Conservation (phyloP, 768 basidiomycete genomes). For the Boletus huronensis region DNA sequence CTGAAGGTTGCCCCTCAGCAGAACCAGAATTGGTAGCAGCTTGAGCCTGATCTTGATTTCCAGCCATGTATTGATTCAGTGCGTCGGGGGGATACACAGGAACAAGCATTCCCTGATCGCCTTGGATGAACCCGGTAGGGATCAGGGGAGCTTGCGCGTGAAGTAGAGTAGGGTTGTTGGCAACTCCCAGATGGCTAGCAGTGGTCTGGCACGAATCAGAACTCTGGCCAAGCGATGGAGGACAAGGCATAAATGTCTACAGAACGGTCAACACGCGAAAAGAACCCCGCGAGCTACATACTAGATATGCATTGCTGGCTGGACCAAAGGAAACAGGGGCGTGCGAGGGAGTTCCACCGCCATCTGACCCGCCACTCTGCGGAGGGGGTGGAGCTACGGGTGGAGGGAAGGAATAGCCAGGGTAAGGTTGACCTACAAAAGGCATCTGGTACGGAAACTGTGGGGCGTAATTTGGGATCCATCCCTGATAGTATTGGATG, state of each 20-base stretch:
- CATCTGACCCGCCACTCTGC: slow-evolving; percentile 37
- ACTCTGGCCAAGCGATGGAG: slow-evolving; percentile 35
- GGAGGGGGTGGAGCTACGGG: slow-evolving; percentile 24
- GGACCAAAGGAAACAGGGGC: slow-evolving; percentile 37
- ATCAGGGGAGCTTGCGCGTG: slow-evolving; percentile 51
- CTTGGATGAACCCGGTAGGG: slow-evolving; percentile 68
- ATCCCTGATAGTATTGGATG: slow-evolving; percentile 49
- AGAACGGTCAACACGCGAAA: slow-evolving; percentile 7
- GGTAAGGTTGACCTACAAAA: slow-evolving; percentile 43
- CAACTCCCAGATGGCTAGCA: slow-evolving; percentile 17
- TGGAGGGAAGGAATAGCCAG: slow-evolving; percentile 41
- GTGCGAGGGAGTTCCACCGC: slow-evolving; percentile 31
- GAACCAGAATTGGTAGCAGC: slow-evolving; percentile 16
- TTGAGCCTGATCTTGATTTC: slow-evolving; percentile 32
- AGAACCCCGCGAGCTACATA: slow-evolving; percentile 29
- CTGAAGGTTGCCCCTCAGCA: slow-evolving; percentile 30
- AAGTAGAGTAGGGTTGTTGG: slow-evolving; percentile 11
- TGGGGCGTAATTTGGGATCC: slow-evolving; percentile 52
- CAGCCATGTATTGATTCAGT: slow-evolving; percentile 64
- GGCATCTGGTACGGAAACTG: slow-evolving; percentile 51
- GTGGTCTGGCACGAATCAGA: slow-evolving; percentile 25
- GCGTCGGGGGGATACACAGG: slow-evolving; percentile 70
- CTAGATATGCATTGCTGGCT: slow-evolving; percentile 42
- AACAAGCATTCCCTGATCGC: slow-evolving; percentile 68
- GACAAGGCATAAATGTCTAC: slow-evolving; percentile 51